A percentile compares a stretch with the other conserved stretches of the same genome.
Evolutionary conservation across 306 rosid species (phyloP).

Genomic region (Quercus cerris): DNA sequence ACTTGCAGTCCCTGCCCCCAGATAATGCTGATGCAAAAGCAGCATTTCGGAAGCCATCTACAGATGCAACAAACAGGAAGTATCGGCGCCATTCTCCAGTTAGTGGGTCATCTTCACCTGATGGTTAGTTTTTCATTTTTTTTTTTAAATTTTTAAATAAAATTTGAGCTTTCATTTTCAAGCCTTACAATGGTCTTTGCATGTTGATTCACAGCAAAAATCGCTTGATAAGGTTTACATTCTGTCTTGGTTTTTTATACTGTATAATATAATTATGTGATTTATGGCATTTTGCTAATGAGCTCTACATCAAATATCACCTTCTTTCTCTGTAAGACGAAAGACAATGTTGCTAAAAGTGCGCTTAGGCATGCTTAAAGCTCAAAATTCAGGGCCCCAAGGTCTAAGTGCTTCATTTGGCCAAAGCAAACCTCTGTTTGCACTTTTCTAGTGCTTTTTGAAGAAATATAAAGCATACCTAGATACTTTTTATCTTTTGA

Average conservation of each 20-base stretch:
- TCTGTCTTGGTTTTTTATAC: background rate
- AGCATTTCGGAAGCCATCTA: constrained; percentile 69
- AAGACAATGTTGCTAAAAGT: no score
- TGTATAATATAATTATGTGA: background rate
- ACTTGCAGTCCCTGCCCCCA: constrained; percentile 23
- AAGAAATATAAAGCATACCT: no score
- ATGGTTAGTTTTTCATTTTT: constrained; percentile 48
- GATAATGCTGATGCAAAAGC: constrained; percentile 44
- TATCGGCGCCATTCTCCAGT: constrained; percentile 78
- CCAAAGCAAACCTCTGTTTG: no score
- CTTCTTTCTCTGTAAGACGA: no score
- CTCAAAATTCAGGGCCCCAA: no score
- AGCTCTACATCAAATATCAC: no score
- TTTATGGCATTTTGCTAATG: background rate
- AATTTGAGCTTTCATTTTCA: constrained; percentile 19
- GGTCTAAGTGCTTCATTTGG: no score
- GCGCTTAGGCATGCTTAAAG: no score
- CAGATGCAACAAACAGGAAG: constrained; percentile 63
- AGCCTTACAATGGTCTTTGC: constrained; percentile 9
- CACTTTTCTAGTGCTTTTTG: no score
- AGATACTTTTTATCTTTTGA: no score
- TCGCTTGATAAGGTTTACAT: background rate
- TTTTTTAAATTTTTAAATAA: background rate
- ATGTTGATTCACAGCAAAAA: background rate
- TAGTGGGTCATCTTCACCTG: constrained; percentile 57